These are phyloP conservation scores for Scutellaria barbata DNA, from an alignment of 257 asterid species.

Conservation along the genomic window DNA sequence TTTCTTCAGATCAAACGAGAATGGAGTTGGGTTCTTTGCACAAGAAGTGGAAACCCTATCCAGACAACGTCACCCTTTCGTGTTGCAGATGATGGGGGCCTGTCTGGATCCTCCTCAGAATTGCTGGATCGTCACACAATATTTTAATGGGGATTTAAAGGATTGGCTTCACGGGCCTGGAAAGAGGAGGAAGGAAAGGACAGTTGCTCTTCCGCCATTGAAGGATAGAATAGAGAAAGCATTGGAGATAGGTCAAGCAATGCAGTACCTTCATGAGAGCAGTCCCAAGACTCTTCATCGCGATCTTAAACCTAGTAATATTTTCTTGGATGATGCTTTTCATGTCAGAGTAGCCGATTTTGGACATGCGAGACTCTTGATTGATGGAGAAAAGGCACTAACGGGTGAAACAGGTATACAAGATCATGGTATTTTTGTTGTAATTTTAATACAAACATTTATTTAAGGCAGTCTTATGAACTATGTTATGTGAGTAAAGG, in stretches of 20 bases:
- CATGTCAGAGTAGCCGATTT: conserved; percentile 81
- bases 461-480: too few relatives aligned
- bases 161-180: conserved; percentile 81
- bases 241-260: conserved; percentile 72
- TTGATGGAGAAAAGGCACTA: conserved; percentile 69
- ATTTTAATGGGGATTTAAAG: conserved; percentile 51
- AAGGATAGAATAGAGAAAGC: conserved; percentile 62
- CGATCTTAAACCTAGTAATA: conserved; percentile 74
- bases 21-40: conserved; percentile 60
- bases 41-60: conserved; percentile 75
- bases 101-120: conserved; percentile 65
- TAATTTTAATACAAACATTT: too few relatives aligned
- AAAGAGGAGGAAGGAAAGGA: conserved; percentile 55
- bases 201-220: conserved; percentile 51
- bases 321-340: conserved; percentile 65
- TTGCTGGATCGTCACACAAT: conserved; percentile 76
- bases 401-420: conserved; percentile 75
- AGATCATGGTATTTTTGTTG: too few relatives aligned
- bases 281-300: conserved; percentile 73
- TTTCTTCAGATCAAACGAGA: conserved; percentile 64
- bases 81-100: conserved; percentile 75
- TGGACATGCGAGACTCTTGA: conserved; percentile 79
- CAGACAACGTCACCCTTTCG: conserved; percentile 73
- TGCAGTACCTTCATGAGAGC: conserved; percentile 77
- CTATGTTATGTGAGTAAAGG: too few relatives aligned